phyloP scores from a whole-genome alignment of 495 filamentous ascomycete species.

The Neurospora sublineolata region DNA sequence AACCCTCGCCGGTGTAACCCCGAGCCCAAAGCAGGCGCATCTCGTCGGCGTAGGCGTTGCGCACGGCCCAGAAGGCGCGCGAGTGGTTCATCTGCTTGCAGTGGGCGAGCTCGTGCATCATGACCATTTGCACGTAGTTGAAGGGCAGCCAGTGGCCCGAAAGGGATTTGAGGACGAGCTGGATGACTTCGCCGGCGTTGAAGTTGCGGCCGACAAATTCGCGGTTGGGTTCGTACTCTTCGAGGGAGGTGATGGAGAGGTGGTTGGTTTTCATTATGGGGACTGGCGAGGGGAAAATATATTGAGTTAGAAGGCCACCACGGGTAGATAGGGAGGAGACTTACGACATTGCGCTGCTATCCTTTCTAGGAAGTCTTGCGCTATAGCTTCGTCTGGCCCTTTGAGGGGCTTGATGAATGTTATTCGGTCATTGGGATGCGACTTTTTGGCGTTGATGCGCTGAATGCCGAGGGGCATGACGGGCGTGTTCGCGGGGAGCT shows the following conservation, averaged over 20 bases:
- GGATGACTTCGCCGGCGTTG: constrained; percentile 74
- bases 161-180: constrained; percentile 59
- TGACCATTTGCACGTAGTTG: constrained; percentile 69
- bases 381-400: constrained; percentile 43
- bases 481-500: background rate
- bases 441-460: constrained; percentile 53
- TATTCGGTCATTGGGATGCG: constrained; percentile 57
- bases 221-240: constrained; percentile 61
- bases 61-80: constrained; percentile 58
- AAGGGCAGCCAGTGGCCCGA: constrained; percentile 62
- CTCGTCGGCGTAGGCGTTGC: constrained; percentile 53
- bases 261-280: constrained; percentile 63
- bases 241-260: constrained; percentile 58
- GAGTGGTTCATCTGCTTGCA: constrained; percentile 79
- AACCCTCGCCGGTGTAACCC: constrained; percentile 61
- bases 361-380: constrained; percentile 60
- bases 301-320: background rate
- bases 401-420: constrained; percentile 66
- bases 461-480: constrained; percentile 58
- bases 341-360: constrained; percentile 64
- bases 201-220: constrained; percentile 75
- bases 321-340: background rate
- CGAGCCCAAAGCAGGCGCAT: constrained; percentile 52
- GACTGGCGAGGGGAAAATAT: constrained; percentile 18
- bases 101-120: constrained; percentile 75